Evolutionary conservation across 768 basidiomycete genomes (phyloP), one percentile per base, ranked within the genome.

Genomic region (Termitomyces eurrhizus): DNA sequence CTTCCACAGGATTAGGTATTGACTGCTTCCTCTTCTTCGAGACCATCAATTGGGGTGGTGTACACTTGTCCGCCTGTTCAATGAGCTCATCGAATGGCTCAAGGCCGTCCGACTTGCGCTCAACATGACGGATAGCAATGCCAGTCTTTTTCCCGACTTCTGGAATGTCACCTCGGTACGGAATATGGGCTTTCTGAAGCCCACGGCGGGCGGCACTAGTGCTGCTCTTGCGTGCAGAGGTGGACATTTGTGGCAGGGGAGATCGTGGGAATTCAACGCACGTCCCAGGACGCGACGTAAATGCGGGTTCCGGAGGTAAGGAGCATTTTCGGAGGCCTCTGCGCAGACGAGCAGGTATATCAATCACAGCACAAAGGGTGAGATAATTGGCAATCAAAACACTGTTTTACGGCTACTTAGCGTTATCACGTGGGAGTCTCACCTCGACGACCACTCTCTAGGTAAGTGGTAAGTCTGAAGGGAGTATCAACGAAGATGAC

Each of bases 91-190:
- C 89, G 70, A 92, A 92, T 0, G 85, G 87, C 70, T 93, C 90
- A 69, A 92, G 91, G 32, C 89, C 91, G 71, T 92, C 91, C 29
- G 89, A 89, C 69, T 83, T 84, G 65, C 84, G 85, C 62, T 88
- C 84, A 58, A 92, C 83, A 67, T 83, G 92, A 68, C 68, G 80
- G 14, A 92, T 85, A 0, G 83, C 78, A 57, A 91, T 80, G 4
- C 91, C 91, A 0, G 91, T 93, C 70, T 85, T 89, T 80, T 90
- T 92, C 18, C 91, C 91, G 58, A 87, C 88, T 53, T 83, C 83
- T 12, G 85, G 83, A 65, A 92, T 88, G 64, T 91, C 88, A 3
- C 88, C 90, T 52, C 88, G 83, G 67, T 88, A 93, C 1, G 91
- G 91, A 14, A 90, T 81, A 65, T 92, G 89, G 5, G 83, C 78